Base-by-base conservation (phyloP, 2,329 filamentous ascomycete species). In the Colletotrichum lentis region DNA sequence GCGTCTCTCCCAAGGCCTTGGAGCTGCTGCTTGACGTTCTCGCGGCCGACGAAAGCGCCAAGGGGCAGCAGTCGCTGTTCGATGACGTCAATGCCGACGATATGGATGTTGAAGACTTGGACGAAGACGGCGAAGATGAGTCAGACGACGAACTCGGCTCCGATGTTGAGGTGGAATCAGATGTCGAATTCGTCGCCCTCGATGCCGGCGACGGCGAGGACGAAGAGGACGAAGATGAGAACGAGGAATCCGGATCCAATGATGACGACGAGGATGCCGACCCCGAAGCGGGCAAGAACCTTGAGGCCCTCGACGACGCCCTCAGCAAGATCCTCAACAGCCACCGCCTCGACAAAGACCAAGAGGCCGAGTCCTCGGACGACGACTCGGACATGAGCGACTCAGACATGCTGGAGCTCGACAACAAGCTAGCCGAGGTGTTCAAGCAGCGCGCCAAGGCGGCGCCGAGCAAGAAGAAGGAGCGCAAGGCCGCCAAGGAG, bases 341-440 rank as follows among this genome's bases (percentile, higher is more conserved):
- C 62, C 90, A 91, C 69, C 81, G 82, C 8, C 80, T 88, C 24
- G 86, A 90, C 75, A 86, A 89, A 61, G 86, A 89, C 69, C 80
- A 79, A 18, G 82, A 84, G 1, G 85, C 85, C 1, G 85, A 85
- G 3, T 82, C 82, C 1, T 86, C 84, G 1, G 88, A 88, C 37
- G 86, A 86, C 11, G 91, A 91, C 68, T 89, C 87, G 3, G 93
- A 97, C 78, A 97, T 99, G 94, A 91, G 93, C 69, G 95, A 98
- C 79, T 94, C 95, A 20, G 91, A 97, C 76, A 98, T 98, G 96
- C 90, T 97, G 80, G 90, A 90, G 3, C 83, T 98, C 18, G 95
- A 98, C 74, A 86, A 87, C 12, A 91, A 95, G 75, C 87, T 99
- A 4, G 88, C 90, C 58, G 92, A 92, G 71, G 93, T 97, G 70